A percentile compares a stretch with the other conserved stretches of the same genome.
Evolutionary conservation across 345 rosid genomes (phyloP).

Genomic region (Nasturtium officinale): DNA sequence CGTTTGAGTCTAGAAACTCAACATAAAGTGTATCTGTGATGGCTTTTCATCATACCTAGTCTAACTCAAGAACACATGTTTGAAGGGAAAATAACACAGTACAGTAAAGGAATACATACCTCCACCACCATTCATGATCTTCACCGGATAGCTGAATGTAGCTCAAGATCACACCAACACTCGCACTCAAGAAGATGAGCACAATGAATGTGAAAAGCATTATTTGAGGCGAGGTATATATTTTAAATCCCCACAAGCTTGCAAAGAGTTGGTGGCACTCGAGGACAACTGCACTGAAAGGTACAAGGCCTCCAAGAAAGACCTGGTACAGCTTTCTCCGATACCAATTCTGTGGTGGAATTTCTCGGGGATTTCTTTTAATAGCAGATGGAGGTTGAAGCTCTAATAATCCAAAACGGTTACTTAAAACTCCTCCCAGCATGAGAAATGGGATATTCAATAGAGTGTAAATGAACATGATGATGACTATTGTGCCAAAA

Average conservation of each 20-base stretch:
- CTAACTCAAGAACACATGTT: background rate
- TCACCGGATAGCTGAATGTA: constrained; percentile 78
- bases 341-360: constrained; percentile 66
- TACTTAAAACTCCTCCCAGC: constrained; percentile 70
- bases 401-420: constrained; percentile 55
- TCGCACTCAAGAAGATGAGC: constrained; percentile 59
- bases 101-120: constrained; percentile 52
- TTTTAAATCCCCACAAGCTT: constrained; percentile 85
- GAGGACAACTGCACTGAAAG: constrained; percentile 68
- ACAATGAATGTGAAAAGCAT: constrained; percentile 59
- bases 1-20: background rate
- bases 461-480: constrained; percentile 54
- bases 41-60: background rate
- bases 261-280: constrained; percentile 68
- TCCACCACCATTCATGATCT: constrained; percentile 98
- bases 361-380: constrained; percentile 64
- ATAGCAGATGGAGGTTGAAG: constrained; percentile 61
- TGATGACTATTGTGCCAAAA: constrained; percentile 66
- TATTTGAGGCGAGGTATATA: constrained; percentile 59
- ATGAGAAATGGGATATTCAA: constrained; percentile 63
- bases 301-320: constrained; percentile 73
- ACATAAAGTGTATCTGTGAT: background rate
- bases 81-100: background rate
- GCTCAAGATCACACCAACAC: constrained; percentile 69
- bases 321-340: constrained; percentile 63